phyloP scores from a whole-genome alignment of 1,284 basidiomycete species.

The Hemileia vastatrix region DNA sequence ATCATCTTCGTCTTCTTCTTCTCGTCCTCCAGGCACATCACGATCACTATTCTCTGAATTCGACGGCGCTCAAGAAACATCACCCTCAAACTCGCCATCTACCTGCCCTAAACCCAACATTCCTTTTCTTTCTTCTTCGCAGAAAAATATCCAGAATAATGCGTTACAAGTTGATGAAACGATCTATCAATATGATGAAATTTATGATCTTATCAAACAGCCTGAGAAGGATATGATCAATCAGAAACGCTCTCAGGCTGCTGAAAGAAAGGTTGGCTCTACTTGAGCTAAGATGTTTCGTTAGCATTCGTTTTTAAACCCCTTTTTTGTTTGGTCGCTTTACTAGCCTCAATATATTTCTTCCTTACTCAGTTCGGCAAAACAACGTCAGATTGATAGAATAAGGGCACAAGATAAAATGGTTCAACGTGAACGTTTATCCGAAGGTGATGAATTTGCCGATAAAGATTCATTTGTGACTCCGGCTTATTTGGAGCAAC shows the following conservation, averaged over 20 bases:
- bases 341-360: constrained; percentile 83
- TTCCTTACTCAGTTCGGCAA: constrained; percentile 68
- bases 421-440: constrained; percentile 82
- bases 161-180: constrained; percentile 70
- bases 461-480: constrained; percentile 97
- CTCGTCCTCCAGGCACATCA: too few species aligned
- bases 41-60: too few species aligned
- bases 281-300: background rate
- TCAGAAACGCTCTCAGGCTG: background rate
- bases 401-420: constrained; percentile 97
- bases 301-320: background rate
- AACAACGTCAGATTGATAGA: constrained; percentile 75
- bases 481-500: constrained; percentile 91
- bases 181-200: constrained; percentile 90
- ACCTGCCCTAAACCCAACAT: too few species aligned
- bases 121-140: constrained; percentile 13
- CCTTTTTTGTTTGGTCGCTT: background rate
- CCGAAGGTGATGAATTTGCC: constrained; percentile 84
- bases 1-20: too few species aligned
- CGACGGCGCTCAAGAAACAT: too few species aligned
- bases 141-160: constrained; percentile 32
- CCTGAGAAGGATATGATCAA: constrained; percentile 53
- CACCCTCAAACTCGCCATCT: too few species aligned
- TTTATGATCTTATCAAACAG: constrained; percentile 91
- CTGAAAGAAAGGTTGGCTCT: constrained; percentile 15